Evolutionary conservation across 2,329 filamentous ascomycete genomes (phyloP).

Genomic region (Arthroderma sp.): DNA sequence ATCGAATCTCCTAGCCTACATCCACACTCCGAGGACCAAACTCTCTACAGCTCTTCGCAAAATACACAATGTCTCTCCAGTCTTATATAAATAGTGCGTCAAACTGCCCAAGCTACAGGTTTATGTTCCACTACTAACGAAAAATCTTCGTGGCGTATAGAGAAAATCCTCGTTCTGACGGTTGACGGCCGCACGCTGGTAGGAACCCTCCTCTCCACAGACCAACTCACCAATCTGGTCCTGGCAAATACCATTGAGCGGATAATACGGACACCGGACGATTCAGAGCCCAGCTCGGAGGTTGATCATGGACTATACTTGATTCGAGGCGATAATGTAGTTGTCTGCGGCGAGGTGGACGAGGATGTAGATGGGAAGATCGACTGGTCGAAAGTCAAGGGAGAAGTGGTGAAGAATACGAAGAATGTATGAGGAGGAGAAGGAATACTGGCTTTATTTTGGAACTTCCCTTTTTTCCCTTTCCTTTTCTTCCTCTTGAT

Average conservation of each 20-base stretch:
- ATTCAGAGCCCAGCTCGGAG: constrained; percentile 65
- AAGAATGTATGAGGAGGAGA: constrained; percentile 50
- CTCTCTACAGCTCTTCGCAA: too few species aligned
- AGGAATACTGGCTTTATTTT: not conserved
- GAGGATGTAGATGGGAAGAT: constrained; percentile 81
- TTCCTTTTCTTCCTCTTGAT: too few species aligned
- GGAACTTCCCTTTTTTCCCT: not conserved
- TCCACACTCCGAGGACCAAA: too few species aligned
- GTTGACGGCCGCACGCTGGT: constrained; percentile 78
- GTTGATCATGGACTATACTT: constrained; percentile 80
- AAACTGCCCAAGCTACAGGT: constrained; percentile 10
- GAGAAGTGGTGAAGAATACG: constrained; percentile 67
- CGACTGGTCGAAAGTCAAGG: constrained; percentile 83
- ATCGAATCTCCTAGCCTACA: too few species aligned
- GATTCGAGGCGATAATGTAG: constrained; percentile 88
- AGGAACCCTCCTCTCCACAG: constrained; percentile 71
- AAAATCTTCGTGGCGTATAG: constrained; percentile 34
- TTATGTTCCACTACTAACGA: not conserved
- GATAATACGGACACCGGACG: constrained; percentile 74
- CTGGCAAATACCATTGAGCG: constrained; percentile 73
- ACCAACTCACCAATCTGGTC: constrained; percentile 87
- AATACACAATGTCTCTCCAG: constrained; percentile 37
- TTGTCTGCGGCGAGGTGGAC: constrained; percentile 77
- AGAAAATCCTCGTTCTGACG: constrained; percentile 84
- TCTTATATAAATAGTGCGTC: constrained; percentile 39